Evolutionary conservation across 768 basidiomycete genomes (phyloP), one percentile per base, ranked within the genome.

Genomic region (Podaxis mareebaensis): DNA sequence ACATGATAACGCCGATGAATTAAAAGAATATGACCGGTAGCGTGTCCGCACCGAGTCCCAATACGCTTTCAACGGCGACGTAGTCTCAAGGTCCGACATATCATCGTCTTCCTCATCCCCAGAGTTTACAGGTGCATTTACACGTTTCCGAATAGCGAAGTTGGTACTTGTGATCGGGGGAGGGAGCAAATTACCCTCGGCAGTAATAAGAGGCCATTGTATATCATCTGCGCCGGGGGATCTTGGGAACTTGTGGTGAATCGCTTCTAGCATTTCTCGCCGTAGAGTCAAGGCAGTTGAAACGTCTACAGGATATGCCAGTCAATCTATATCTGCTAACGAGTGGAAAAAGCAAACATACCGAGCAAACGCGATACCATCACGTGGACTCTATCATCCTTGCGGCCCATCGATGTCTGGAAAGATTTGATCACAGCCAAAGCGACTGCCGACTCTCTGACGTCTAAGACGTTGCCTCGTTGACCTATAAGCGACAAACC

Each of bases 241-340:
- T 12, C 78, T 71, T 2, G 79, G 77, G 63, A 91, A 85, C 71
- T 97, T 97, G 69, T 85, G 75, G 1, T 84, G 81, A 54, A 96
- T 89, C 15, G 85, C 85, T 66, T 96, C 95, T 15, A 95, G 73
- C 79, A 98, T 85, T 71, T 99, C 96, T 17, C 93, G 84, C 8
- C 88, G 86, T 1, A 97, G 79, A 0, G 93, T 94, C 51, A 95
- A 83, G 4, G 92, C 85, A 0, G 88, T 79, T 2, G 89, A 88
- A 13, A 83, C 77, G 72, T 96, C 96, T 96, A 66, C 8, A n/a
- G 7, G 44, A 42, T 33, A 26, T 4, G 8, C 46, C 22, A 49
- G 51, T 52, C 4, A 11, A 36, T 58, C 49, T 33, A 40, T 38
- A 13, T 30, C 24, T n/a, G 11, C 33, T 22, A 4, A 7, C 33